Evolutionary conservation across 768 basidiomycete species (phyloP).

Genomic region (Lactarius tabidus): DNA sequence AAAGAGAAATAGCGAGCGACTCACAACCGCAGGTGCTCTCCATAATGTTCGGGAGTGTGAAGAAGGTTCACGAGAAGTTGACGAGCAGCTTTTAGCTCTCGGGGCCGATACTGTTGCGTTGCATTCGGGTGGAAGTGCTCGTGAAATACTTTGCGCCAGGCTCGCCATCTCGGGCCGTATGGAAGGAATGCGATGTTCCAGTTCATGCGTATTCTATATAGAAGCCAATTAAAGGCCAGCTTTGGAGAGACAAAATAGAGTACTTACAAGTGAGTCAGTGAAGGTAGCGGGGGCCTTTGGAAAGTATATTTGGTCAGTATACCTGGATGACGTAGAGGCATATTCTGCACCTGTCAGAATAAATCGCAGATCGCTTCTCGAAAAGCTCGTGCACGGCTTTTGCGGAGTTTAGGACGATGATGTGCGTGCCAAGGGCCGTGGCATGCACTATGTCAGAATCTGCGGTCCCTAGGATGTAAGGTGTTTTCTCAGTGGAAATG

Average conservation of each 20-base stretch:
- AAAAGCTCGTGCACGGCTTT: slow-evolving; percentile 23
- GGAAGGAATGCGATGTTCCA: slow-evolving; percentile 23
- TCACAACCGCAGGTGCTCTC: slow-evolving; percentile 18
- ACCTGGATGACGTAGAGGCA: background rate
- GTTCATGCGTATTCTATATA: slow-evolving; percentile 12
- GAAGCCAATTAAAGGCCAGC: background rate
- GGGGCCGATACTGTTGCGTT: slow-evolving; percentile 15
- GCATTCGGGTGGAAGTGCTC: slow-evolving; percentile 18
- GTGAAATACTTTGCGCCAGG: slow-evolving; percentile 20
- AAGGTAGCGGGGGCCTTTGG: slow-evolving; percentile 14
- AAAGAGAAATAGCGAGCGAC: background rate
- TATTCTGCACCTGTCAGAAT: slow-evolving; percentile 22
- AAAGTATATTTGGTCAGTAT: background rate
- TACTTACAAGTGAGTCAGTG: slow-evolving; percentile 19
- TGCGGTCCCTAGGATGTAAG: slow-evolving; percentile 1
- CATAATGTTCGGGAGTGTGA: slow-evolving; percentile 14
- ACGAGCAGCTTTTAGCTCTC: slow-evolving; percentile 18
- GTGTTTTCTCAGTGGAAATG: background rate
- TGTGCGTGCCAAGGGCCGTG: slow-evolving; percentile 18
- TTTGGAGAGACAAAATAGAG: background rate
- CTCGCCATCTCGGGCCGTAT: slow-evolving; percentile 17
- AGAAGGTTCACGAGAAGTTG: slow-evolving; percentile 20
- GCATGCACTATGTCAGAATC: slow-evolving; percentile 23
- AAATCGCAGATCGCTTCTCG: slow-evolving; percentile 25
- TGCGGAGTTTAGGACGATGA: slow-evolving; percentile 38